phyloP scores from a whole-genome alignment of 2,329 filamentous ascomycete species.

The Neobulgaria alba region DNA sequence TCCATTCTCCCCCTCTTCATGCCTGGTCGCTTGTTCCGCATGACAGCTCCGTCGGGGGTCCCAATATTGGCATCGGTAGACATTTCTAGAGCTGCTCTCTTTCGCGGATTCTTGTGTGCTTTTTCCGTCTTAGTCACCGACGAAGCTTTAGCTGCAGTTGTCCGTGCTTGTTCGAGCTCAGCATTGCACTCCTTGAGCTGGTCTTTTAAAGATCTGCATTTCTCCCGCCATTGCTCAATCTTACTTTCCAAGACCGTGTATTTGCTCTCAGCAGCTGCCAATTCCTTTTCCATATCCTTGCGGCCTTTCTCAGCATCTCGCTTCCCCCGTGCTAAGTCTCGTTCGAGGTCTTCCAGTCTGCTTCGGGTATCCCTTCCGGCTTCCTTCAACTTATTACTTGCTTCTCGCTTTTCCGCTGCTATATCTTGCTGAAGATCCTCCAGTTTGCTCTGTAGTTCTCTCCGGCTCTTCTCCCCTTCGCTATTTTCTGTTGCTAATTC shows the following conservation, averaged over 20 bases:
- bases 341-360: conserved; percentile 27
- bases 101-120: conserved; percentile 27
- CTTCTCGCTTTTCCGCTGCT: conserved; percentile 30
- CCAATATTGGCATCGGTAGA: conserved; percentile 39
- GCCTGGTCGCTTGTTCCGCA: conserved; percentile 34
- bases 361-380: conserved; percentile 26
- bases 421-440: conserved; percentile 27
- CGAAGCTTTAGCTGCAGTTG: conserved; percentile 20
- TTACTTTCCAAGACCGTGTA: conserved; percentile 61
- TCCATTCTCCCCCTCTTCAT: conserved; percentile 50
- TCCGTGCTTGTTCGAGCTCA: conserved; percentile 32
- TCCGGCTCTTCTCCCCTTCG: conserved; percentile 36
- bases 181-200: conserved; percentile 60
- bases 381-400: conserved; percentile 21
- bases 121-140: conserved; percentile 14
- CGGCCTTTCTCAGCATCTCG: conserved; percentile 33
- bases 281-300: conserved; percentile 33
- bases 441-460: conserved; percentile 27
- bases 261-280: conserved; percentile 52
- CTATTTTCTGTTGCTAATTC: conserved; percentile 31
- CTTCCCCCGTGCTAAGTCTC: conserved; percentile 33
- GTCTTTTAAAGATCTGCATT: conserved; percentile 56
- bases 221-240: conserved; percentile 42
- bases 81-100: conserved; percentile 35
- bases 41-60: conserved; percentile 39